A percentile compares a stretch with the other conserved stretches of the same genome.
These are phyloP conservation scores for Barbatosphaeria neglecta DNA, from an alignment of 495 filamentous ascomycete genomes.

Conservation along the genomic window DNA sequence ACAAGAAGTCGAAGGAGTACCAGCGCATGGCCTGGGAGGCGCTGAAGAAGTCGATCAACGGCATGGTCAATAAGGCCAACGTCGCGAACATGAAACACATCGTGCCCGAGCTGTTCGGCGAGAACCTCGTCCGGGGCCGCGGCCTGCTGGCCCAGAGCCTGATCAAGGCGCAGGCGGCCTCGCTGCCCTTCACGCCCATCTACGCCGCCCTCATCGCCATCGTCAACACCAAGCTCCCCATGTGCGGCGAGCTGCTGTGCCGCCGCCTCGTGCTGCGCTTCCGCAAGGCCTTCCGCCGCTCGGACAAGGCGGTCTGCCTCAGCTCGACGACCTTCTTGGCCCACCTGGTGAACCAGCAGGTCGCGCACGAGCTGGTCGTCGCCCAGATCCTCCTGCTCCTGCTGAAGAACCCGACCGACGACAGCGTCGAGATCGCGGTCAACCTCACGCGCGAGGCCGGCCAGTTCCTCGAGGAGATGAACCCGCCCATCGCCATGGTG, in stretches of 20 bases:
- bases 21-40: slow-evolving; percentile 99
- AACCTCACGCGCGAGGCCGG: slow-evolving; percentile 83
- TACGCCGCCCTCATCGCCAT: slow-evolving; percentile 92
- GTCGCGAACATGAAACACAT: slow-evolving; percentile 95
- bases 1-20: slow-evolving; percentile 92
- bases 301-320: slow-evolving; percentile 90
- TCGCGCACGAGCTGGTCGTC: slow-evolving; percentile 83
- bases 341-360: slow-evolving; percentile 88
- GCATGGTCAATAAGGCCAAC: slow-evolving; percentile 97
- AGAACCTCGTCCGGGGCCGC: slow-evolving; percentile 84
- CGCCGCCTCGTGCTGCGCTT: slow-evolving; percentile 85
- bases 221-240: slow-evolving; percentile 92
- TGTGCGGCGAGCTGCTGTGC: slow-evolving; percentile 83
- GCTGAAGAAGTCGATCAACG: slow-evolving; percentile 97
- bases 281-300: slow-evolving; percentile 88
- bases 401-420: slow-evolving; percentile 88
- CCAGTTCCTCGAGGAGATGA: slow-evolving; percentile 91
- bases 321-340: slow-evolving; percentile 89
- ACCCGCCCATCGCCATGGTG: slow-evolving; percentile 64
- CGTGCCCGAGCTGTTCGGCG: slow-evolving; percentile 85
- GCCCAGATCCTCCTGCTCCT: slow-evolving; percentile 84
- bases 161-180: slow-evolving; percentile 96
- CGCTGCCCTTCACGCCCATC: slow-evolving; percentile 89
- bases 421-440: slow-evolving; percentile 96
- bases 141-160: slow-evolving; percentile 90